Evolutionary conservation across 192 early-diverging fungal species (phyloP).

Genomic region (Podila clonocystis): DNA sequence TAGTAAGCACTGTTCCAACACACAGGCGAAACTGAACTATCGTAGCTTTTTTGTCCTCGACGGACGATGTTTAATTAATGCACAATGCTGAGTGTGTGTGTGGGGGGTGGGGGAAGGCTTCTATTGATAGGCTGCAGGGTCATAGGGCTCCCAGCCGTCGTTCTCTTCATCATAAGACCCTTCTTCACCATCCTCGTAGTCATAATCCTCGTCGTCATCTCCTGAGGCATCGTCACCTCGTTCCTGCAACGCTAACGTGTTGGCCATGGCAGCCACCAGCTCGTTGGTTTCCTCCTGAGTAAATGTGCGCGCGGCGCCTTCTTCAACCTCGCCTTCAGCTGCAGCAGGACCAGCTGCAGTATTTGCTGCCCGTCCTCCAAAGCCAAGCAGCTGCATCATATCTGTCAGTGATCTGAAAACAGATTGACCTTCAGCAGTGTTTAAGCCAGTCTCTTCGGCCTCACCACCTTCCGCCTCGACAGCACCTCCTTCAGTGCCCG

Average conservation of each 20-base stretch:
- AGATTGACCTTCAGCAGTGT: conserved; percentile 1
- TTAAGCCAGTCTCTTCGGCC: not conserved
- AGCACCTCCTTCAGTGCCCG: conserved; percentile 9
- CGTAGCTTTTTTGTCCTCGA: no score
- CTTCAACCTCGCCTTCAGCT: not conserved
- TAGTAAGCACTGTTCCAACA: not conserved
- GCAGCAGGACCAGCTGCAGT: not conserved
- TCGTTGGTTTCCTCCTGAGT: conserved; percentile 16
- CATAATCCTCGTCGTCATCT: conserved; percentile 16
- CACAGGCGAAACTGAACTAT: no score
- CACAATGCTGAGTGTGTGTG: no score
- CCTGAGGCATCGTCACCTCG: not conserved
- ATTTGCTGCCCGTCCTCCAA: conserved; percentile 11
- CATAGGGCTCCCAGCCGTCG: conserved; percentile 46
- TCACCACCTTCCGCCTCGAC: not conserved
- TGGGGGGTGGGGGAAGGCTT: no score
- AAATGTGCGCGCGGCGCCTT: not conserved
- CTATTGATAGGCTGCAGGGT: conserved; percentile 42
- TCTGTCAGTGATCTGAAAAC: conserved; percentile 30
- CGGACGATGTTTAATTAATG: no score
- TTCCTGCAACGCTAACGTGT: not conserved
- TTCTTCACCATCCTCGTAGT: conserved; percentile 19
- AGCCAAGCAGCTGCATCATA: conserved; percentile 35
- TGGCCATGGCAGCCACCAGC: conserved; percentile 12
- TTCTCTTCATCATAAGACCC: conserved; percentile 10